These are phyloP conservation scores for Nemania sp. DNA, from an alignment of 2,329 filamentous ascomycete species.

Conservation along the genomic window DNA sequence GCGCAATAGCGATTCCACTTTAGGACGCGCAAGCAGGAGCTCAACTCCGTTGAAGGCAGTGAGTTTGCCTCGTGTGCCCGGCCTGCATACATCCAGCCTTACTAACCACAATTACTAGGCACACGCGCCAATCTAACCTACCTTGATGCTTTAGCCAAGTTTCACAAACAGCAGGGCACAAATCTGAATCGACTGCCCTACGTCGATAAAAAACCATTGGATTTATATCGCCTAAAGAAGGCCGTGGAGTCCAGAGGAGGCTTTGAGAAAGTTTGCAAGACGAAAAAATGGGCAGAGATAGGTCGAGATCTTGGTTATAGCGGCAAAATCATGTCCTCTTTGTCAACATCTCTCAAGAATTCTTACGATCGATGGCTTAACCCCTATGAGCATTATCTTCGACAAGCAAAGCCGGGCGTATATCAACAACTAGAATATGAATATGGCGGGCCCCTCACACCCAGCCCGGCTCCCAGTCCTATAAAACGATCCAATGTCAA, in stretches of 20 bases:
- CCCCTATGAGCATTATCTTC: conserved; percentile 95
- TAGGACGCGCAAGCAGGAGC: conserved; percentile 91
- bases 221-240: conserved; percentile 96
- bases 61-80: conserved; percentile 55
- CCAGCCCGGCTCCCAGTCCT: conserved; percentile 75
- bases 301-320: conserved; percentile 96
- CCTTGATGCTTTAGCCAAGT: conserved; percentile 93
- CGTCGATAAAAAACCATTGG: conserved; percentile 96
- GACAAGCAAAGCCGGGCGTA: conserved; percentile 92
- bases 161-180: conserved; percentile 95
- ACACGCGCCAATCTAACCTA: conserved; percentile 97
- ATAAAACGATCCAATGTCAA: conserved; percentile 73
- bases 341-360: conserved; percentile 97
- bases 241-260: conserved; percentile 94
- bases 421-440: conserved; percentile 94
- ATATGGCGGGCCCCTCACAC: conserved; percentile 91
- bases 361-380: conserved; percentile 97
- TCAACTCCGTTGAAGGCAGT: conserved; percentile 99
- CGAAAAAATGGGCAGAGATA: conserved; percentile 99
- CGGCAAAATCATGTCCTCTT: conserved; percentile 98
- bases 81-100: neutral
- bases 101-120: conserved; percentile 62
- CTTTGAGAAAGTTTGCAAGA: conserved; percentile 96
- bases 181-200: conserved; percentile 94
- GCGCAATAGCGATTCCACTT: conserved; percentile 88